A percentile compares a stretch with the other conserved stretches of the same genome.
Conservation (phyloP, 2,329 filamentous ascomycete species). For the Xylariaceae sp. region DNA sequence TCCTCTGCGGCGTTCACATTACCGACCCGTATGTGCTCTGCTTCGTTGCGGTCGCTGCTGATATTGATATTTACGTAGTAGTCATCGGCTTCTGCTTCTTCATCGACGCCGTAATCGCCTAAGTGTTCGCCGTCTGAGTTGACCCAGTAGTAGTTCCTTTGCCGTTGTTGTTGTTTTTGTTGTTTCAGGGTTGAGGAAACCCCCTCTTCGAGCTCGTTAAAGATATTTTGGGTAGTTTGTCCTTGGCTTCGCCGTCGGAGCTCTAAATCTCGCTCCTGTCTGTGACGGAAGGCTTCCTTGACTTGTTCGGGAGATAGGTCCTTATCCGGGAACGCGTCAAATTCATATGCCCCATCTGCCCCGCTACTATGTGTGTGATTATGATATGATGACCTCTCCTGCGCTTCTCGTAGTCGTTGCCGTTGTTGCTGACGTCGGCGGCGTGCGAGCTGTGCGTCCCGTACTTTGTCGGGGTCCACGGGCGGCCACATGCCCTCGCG, state of each 20-base stretch:
- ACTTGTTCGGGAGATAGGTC: slow-evolving; percentile 37
- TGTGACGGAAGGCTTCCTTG: slow-evolving; percentile 43
- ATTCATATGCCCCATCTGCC: slow-evolving; percentile 23
- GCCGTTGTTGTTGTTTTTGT: slow-evolving; percentile 19
- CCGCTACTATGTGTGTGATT: slow-evolving; percentile 5
- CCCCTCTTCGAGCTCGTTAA: slow-evolving; percentile 46
- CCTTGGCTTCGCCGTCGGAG: slow-evolving; percentile 31
- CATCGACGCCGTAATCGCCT: slow-evolving; percentile 74
- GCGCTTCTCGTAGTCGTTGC: slow-evolving; percentile 30
- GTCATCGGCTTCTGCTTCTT: slow-evolving; percentile 53
- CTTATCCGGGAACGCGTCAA: slow-evolving; percentile 6
- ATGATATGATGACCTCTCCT: slow-evolving; percentile 9
- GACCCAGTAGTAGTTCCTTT: slow-evolving; percentile 59
- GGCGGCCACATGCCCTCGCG: slow-evolving; percentile 57
- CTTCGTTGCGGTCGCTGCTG: slow-evolving; percentile 31
- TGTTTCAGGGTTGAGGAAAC: background rate
- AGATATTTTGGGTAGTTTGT: slow-evolving; percentile 34
- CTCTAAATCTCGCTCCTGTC: slow-evolving; percentile 44
- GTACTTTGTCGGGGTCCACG: slow-evolving; percentile 55
- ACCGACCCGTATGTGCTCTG: too few relatives aligned
- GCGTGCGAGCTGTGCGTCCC: slow-evolving; percentile 38
- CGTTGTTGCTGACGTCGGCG: slow-evolving; percentile 33
- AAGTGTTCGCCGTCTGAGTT: slow-evolving; percentile 72
- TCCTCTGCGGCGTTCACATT: background rate
- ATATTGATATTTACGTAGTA: slow-evolving; percentile 4